A percentile compares a stretch with the other conserved stretches of the same genome.
Conservation (phyloP, 164 flowering plant genomes). For the Tinospora cordifolia region DNA sequence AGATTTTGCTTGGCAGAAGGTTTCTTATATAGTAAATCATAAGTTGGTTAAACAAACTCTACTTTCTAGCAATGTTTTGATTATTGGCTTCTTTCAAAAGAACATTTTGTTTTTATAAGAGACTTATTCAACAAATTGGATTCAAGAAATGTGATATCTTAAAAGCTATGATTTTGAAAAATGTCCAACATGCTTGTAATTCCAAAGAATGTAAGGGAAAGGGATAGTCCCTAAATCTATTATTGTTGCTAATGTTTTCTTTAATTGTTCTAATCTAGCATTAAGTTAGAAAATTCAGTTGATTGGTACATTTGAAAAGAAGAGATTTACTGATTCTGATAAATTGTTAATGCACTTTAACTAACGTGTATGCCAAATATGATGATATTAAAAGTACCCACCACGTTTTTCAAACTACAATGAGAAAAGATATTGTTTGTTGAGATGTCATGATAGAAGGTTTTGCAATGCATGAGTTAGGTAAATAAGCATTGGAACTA, state of each 20-base stretch:
- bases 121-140: conserved; percentile 17
- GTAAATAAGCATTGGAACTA: conserved; percentile 31
- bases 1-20: no score
- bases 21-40: no score
- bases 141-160: conserved; percentile 17
- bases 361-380: conserved; percentile 48
- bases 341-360: conserved; percentile 35
- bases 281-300: conserved; percentile 42
- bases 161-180: conserved; percentile 45
- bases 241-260: conserved; percentile 34
- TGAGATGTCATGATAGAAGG: conserved; percentile 37
- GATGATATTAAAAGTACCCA: conserved; percentile 32
- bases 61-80: conserved; percentile 24
- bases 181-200: conserved; percentile 32
- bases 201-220: conserved; percentile 33
- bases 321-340: conserved; percentile 19
- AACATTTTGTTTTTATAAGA: conserved; percentile 10
- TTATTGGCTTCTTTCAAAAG: conserved; percentile 13
- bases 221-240: conserved; percentile 31
- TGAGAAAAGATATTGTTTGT: conserved; percentile 32
- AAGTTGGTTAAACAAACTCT: no score
- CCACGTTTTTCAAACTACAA: conserved; percentile 34
- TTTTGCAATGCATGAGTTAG: conserved; percentile 29
- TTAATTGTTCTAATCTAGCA: conserved; percentile 52
- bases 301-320: conserved; percentile 30